These are phyloP conservation scores for Linum lewisii DNA, from an alignment of 345 rosid genomes.

Conservation along the genomic window DNA sequence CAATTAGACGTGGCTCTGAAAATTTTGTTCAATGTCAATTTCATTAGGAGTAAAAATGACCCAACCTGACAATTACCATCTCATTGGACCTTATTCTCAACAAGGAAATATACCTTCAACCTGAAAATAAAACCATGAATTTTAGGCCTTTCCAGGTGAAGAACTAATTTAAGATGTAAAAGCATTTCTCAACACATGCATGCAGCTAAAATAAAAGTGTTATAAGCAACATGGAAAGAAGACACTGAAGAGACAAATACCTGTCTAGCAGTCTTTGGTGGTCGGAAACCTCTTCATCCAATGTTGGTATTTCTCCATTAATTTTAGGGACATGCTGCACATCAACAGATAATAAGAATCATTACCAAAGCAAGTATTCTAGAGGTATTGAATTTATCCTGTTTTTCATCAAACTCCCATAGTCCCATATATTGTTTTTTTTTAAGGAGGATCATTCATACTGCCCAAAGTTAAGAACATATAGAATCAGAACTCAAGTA, in stretches of 20 bases:
- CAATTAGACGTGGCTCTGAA: conserved; percentile 8
- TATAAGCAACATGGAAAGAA: not conserved
- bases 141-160: not conserved
- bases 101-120: conserved; percentile 40
- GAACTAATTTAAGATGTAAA: not conserved
- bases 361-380: not conserved
- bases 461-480: not conserved
- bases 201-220: not conserved
- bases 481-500: not conserved
- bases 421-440: too few relatives aligned
- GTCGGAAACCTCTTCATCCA: conserved; percentile 50
- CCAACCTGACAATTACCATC: conserved; percentile 77
- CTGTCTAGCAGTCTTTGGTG: conserved; percentile 63
- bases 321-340: conserved; percentile 57
- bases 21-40: not conserved
- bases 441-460: not conserved
- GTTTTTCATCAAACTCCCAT: too few relatives aligned
- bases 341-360: conserved; percentile 1
- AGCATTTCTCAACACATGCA: not conserved
- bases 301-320: conserved; percentile 50
- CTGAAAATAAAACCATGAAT: conserved; percentile 14
- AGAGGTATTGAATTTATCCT: too few relatives aligned
- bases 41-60: not conserved
- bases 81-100: conserved; percentile 58
- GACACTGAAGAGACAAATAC: conserved; percentile 14